Evolutionary conservation across 2,329 filamentous ascomycete species (phyloP).

Genomic region (Venturia effusa): DNA sequence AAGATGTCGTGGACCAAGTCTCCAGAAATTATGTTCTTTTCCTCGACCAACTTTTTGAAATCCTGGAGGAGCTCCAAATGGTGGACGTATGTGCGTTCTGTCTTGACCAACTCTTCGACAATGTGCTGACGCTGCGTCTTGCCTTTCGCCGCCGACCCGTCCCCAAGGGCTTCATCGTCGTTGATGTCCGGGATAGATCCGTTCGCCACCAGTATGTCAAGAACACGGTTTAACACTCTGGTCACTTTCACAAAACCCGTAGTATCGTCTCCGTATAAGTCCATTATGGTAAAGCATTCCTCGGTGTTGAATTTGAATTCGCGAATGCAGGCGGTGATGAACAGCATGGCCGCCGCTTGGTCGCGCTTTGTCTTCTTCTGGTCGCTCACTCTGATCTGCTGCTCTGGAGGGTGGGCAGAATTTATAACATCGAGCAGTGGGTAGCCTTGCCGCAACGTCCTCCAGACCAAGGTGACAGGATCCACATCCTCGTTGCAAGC

Average conservation of each 20-base stretch:
- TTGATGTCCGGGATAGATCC: slow-evolving; percentile 55
- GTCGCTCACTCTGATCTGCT: slow-evolving; percentile 55
- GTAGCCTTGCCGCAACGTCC: slow-evolving; percentile 69
- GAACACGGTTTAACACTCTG: slow-evolving; percentile 81
- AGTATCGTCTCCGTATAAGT: slow-evolving; percentile 87
- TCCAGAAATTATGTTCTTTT: slow-evolving; percentile 76
- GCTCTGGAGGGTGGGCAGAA: slow-evolving; percentile 58
- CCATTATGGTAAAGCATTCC: slow-evolving; percentile 84
- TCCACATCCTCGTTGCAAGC: slow-evolving; percentile 53
- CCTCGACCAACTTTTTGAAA: slow-evolving; percentile 80
- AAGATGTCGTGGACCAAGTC: slow-evolving; percentile 93
- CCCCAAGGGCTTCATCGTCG: slow-evolving; percentile 39
- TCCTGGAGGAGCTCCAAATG: slow-evolving; percentile 90
- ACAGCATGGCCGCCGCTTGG: slow-evolving; percentile 85
- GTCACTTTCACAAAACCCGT: slow-evolving; percentile 95
- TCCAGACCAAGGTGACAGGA: slow-evolving; percentile 86
- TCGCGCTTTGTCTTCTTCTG: slow-evolving; percentile 63
- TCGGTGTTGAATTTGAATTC: slow-evolving; percentile 68
- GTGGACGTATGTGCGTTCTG: slow-evolving; percentile 94
- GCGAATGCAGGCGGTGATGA: slow-evolving; percentile 77
- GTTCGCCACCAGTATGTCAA: slow-evolving; percentile 72
- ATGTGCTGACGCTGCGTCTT: slow-evolving; percentile 71
- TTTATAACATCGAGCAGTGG: slow-evolving; percentile 88
- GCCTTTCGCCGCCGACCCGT: slow-evolving; percentile 40
- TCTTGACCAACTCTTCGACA: slow-evolving; percentile 82